Base-by-base conservation (phyloP, 78 protist genomes). In the Isochrysis galbana region DNA sequence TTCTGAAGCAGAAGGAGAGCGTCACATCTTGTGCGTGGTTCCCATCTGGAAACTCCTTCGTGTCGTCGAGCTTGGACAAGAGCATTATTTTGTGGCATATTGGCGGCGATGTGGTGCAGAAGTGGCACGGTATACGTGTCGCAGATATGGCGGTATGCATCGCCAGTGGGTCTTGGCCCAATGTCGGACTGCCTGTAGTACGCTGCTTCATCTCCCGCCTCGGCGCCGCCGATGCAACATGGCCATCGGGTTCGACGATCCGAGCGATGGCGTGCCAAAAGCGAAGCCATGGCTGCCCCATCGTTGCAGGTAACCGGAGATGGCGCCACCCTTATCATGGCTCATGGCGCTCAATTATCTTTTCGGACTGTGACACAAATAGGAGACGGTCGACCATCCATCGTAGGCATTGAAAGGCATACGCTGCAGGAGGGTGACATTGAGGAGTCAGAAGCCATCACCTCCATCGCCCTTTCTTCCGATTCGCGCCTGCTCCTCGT, bases 21-120 rank as follows among this genome's bases (percentile, higher is more conserved):
- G 96, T 96, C 21, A 90, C 95, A 0, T 77, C 95, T 61, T 91
- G 95, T 38, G 92, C 95, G 41, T 97, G 98, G 98, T 93, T 93
- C 38, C 98, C 96, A 0, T 82, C 45, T 55, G 94, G 95, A 25
- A 39, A 39, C 44, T 61, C 91, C 67, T 96, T 97, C 29, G 34
- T 97, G 42, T 44, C 95, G 0, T 96, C 95, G 36, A 80, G 94
- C 23, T 61, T 77, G 96, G 86, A 61, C 21, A 89, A 89, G 91
- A 0, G 0, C 17, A 2, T 89, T 19, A 5, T 11, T 4, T 22
- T 89, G 39, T 89, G 78, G 82, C 14, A 0, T 2, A 1, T 34
- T 1, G 80, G 45, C 14, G 91, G 91, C 47, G 1, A 0, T n/a
- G 17, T 26, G 36, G 77, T 88, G 45, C 91, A 61, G 83, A 0